These are phyloP conservation scores for Boletus sp. DNA, from an alignment of 768 basidiomycete species.

Conservation along the genomic window DNA sequence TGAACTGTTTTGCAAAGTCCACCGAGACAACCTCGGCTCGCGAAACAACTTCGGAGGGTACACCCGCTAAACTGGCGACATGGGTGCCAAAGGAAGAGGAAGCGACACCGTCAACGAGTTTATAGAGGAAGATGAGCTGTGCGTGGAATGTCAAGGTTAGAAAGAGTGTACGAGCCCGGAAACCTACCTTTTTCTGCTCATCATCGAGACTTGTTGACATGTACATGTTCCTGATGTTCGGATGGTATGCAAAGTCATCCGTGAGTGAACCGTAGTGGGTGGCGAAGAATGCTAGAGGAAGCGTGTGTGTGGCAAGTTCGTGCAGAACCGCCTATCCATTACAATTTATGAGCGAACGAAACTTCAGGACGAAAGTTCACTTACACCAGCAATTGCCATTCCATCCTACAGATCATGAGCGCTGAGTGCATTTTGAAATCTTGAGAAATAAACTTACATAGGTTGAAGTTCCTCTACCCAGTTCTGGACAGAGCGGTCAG, in stretches of 20 bases:
- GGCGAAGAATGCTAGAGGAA: constrained; percentile 93
- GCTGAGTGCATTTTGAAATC: constrained; percentile 11
- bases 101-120: constrained; percentile 85
- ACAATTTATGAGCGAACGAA: constrained; percentile 4
- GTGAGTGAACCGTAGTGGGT: constrained; percentile 97
- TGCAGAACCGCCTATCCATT: constrained; percentile 78
- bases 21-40: constrained; percentile 86
- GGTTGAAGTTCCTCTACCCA: constrained; percentile 94
- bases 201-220: constrained; percentile 96
- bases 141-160: neutral
- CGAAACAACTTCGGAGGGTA: constrained; percentile 79
- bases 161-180: neutral
- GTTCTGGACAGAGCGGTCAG: constrained; percentile 51
- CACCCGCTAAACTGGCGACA: constrained; percentile 93
- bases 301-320: constrained; percentile 88
- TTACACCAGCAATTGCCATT: constrained; percentile 94
- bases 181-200: constrained; percentile 76
- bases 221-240: constrained; percentile 91
- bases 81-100: constrained; percentile 90
- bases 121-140: constrained; percentile 92
- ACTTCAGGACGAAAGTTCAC: constrained; percentile 16
- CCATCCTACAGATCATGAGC: constrained; percentile 62
- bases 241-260: constrained; percentile 89
- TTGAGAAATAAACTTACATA: constrained; percentile 49
- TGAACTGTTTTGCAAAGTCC: constrained; percentile 86